Percentiles rank a stretch among this genome's conserved stretches.
Evolutionary conservation across 73 alveolate genomes (phyloP).

Genomic region (Paramecium bursaria): DNA sequence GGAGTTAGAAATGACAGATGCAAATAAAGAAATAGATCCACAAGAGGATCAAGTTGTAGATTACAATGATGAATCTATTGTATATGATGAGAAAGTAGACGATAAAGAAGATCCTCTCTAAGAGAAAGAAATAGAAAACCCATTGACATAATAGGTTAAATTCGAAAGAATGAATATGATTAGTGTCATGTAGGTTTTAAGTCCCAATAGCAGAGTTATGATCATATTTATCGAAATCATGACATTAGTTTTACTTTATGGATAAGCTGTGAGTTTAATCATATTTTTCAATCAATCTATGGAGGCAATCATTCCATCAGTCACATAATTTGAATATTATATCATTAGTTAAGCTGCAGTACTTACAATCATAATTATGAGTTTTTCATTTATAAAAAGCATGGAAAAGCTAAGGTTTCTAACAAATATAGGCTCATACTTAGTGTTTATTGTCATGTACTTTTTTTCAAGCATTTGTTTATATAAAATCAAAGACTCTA

Average conservation of each 20-base stretch:
- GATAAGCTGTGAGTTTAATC: slow-evolving; percentile 32
- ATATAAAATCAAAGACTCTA: slow-evolving; percentile 27
- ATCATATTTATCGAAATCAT: slow-evolving; percentile 6
- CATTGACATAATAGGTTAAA: background rate
- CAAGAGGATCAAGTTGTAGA: slow-evolving; percentile 9
- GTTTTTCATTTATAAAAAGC: slow-evolving; percentile 34
- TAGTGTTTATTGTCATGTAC: slow-evolving; percentile 53
- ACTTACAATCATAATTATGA: slow-evolving; percentile 1
- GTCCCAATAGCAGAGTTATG: slow-evolving; percentile 10
- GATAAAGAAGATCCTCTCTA: background rate
- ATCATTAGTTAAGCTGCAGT: background rate
- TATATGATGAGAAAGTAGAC: slow-evolving; percentile 47
- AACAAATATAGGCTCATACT: slow-evolving; percentile 45
- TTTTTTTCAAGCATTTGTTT: slow-evolving; percentile 38
- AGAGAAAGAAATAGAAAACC: slow-evolving; percentile 33
- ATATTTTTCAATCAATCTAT: slow-evolving; percentile 25
- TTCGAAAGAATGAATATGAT: slow-evolving; percentile 57
- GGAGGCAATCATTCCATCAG: background rate
- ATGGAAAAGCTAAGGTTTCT: slow-evolving; percentile 24
- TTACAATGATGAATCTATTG: background rate
- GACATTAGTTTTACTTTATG: slow-evolving; percentile 20
- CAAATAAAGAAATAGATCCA: background rate
- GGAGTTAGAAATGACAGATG: slow-evolving; percentile 16
- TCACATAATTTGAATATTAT: background rate
- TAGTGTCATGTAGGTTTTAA: slow-evolving; percentile 19